Base-by-base conservation (phyloP, 441 rosid species). In the Raphanus hybrid region DNA sequence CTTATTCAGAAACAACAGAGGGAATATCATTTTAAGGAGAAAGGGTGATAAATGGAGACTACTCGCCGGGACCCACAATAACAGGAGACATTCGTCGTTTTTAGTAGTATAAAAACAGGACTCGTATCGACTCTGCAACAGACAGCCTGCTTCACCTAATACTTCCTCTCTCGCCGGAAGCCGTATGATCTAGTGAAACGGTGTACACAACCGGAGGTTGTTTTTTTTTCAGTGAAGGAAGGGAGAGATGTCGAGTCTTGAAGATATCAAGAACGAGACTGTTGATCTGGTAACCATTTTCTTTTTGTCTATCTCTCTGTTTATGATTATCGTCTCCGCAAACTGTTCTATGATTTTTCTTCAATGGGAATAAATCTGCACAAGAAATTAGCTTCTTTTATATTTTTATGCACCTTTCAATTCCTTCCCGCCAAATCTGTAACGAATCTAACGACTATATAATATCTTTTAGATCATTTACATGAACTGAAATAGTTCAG, bases 231-330 rank as follows among this genome's bases (percentile, higher is more conserved):
- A 43, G 71, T 78, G 69, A 71, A 48, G 55, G 55, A 48, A 48
- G 55, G 2, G 71, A 66, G 73, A 73, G 70, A 73, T 72, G 83
- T 75, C 83, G 73, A 80, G 83, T 81, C 84, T 82, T 54, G 82
- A 82, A 64, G 80, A 82, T 73, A 75, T 82, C 69, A 82, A 78
- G 64, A 82, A 82, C 80, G 84, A 82, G 69, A 78, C 82, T 45
- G 84, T 82, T 67, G 84, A 82, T 78, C 72, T 82, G 84, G 84
- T 81, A 74, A 16, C 61, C 27, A 63, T 66, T 61, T 16, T 66
- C 12, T 48, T n/a, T n/a, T 12, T 39, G 1, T 39, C 41, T 35
- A 0, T 70, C 15, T 8, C 20, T 45, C 4, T 69, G 15, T 26
- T 37, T 2, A 55, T 4, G 12, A 63, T 12, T 2, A 52, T 16